Conservation (phyloP, 1,284 basidiomycete genomes). For the Heimioporus punctisporus region DNA sequence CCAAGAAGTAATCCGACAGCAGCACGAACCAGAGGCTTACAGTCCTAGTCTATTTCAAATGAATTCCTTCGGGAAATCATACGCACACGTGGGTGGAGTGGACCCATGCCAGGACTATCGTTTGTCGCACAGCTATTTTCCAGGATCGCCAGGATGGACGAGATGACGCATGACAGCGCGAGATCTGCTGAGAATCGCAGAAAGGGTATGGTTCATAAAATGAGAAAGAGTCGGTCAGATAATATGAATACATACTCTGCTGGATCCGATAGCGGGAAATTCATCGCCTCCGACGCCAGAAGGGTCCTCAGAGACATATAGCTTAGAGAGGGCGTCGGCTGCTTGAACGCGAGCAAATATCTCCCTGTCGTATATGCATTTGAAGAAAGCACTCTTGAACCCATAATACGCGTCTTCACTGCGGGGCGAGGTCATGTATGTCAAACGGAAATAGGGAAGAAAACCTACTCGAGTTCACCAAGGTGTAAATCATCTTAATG, state of each 20-base stretch:
- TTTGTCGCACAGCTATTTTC: conserved; percentile 22
- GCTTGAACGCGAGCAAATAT: conserved; percentile 83
- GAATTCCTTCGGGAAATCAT: conserved; percentile 81
- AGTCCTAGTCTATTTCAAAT: conserved; percentile 87
- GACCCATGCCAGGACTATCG: too few species aligned
- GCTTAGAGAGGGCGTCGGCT: conserved; percentile 70
- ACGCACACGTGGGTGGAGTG: conserved; percentile 72
- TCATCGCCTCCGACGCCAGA: conserved; percentile 69
- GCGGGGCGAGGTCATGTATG: too few species aligned
- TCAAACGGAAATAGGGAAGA: too few species aligned
- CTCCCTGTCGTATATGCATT: conserved; percentile 89
- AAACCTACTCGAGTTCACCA: too few species aligned
- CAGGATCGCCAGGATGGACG: conserved; percentile 76
- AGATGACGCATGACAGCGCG: conserved; percentile 81
- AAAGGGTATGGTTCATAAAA: conserved; percentile 47
- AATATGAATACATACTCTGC: conserved; percentile 67
- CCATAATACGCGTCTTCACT: too few species aligned
- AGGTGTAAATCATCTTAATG: too few species aligned
- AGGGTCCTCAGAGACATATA: conserved; percentile 76
- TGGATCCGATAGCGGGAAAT: conserved; percentile 70
- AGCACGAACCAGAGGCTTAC: conserved; percentile 81
- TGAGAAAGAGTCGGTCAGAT: background rate
- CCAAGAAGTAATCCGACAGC: conserved; percentile 82
- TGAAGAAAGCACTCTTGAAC: conserved; percentile 71
- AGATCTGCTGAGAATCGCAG: conserved; percentile 79